Base-by-base conservation (phyloP, 371 early-diverging fungal species). In the Mortierella sp. region DNA sequence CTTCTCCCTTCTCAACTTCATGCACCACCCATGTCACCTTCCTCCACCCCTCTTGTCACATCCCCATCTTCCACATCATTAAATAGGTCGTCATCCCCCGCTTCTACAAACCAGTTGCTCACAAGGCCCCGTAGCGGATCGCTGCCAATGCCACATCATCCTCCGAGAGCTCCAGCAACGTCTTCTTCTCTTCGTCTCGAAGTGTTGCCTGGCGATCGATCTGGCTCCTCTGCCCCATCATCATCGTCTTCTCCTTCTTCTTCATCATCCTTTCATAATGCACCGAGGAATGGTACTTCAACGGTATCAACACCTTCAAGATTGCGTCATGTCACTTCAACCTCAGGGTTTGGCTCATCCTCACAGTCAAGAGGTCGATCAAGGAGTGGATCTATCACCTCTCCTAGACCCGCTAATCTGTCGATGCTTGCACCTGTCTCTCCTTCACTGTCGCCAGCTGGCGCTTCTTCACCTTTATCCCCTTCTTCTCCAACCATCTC, bases 311-410 rank as follows among this genome's bases (percentile, higher is more conserved):
- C 58, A n/a, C 70, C 74, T 31, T 73, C 80, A 17, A 73, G 56
- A 40, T 43, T 79, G 42, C 80, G 80, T 43, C 74, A 79, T 70
- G 74, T 79, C 43, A 66, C 80, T 42, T 79, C 80, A 23, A 67
- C 58, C 60, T 79, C 80, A 0, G 67, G 51, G 26, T 70, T 79
- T 26, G 35, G 35, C 9, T 35, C 74, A 4, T 19, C 67, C n/a
- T 56, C 79, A 1, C 37, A 73, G 26, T 53, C 54, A 6, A 55
- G 70, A 23, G 74, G 80, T 5, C 80, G 80, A 56, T 67, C 74
- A 26, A 73, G 80, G 62, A 73, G 74, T 42, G 80, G 70, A 34
- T 79, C 80, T 32, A 79, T 79, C 68, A 79, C 80, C 12, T 66
- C 80, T 13, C 80, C 80, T 26, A 56, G 80, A 34, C 80, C 80